Evolutionary conservation across 345 rosid genomes (phyloP).

Genomic region (Eucalyptus polybractea): DNA sequence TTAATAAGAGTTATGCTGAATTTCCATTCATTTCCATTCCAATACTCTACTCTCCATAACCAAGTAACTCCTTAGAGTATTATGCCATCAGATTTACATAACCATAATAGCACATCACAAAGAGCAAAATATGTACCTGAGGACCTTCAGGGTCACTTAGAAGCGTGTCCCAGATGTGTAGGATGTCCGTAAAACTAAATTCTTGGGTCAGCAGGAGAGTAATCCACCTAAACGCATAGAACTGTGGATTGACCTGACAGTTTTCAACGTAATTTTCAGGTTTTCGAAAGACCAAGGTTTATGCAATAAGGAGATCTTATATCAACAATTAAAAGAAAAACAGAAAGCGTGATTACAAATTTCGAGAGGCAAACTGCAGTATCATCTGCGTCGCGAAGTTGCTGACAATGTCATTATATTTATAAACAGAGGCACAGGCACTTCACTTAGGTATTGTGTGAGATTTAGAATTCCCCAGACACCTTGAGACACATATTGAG

Average conservation of each 20-base stretch:
- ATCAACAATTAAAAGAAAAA: background rate
- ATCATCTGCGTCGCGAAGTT: background rate
- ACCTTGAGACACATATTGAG: background rate
- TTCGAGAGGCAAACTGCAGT: background rate
- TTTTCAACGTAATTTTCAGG: background rate
- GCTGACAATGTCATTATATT: background rate
- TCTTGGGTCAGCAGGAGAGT: constrained; percentile 92
- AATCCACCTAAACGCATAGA: constrained; percentile 96
- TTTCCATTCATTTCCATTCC: background rate
- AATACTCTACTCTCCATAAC: background rate
- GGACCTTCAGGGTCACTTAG: constrained; percentile 95
- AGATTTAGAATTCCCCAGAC: background rate
- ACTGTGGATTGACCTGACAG: constrained; percentile 91
- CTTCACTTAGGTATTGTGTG: background rate
- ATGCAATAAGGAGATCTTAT: background rate
- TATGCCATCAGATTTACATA: background rate
- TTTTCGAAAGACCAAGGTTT: background rate
- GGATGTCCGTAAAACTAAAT: constrained; percentile 73
- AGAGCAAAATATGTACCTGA: constrained; percentile 32
- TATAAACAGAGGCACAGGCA: background rate
- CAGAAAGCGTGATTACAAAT: background rate
- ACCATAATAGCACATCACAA: background rate
- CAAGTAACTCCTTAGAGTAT: background rate
- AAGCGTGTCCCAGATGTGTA: constrained; percentile 91
- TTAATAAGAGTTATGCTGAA: background rate